Conservation (phyloP, 306 rosid species). For the Fagus sylvatica region DNA sequence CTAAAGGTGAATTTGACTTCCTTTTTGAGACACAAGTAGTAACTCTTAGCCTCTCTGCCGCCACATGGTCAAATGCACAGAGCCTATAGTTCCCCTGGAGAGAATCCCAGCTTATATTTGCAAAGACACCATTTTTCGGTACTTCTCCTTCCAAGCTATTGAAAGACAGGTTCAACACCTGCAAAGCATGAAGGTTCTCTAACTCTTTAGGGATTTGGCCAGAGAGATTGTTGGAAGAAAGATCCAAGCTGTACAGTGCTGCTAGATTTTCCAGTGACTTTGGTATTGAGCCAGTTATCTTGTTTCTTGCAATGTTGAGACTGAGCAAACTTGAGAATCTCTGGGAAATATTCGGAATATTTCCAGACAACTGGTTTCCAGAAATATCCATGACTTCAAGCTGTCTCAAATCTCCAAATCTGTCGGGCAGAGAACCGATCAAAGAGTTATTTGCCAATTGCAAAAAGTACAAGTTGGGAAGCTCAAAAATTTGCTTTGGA, state of each 20-base stretch:
- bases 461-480: slow-evolving; percentile 18
- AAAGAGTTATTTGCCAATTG: slow-evolving; percentile 25
- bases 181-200: slow-evolving; percentile 23
- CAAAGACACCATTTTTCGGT: slow-evolving; percentile 34
- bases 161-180: slow-evolving; percentile 39
- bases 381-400: slow-evolving; percentile 22
- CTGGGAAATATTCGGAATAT: slow-evolving; percentile 19
- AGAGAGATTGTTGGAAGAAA: slow-evolving; percentile 44
- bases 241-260: slow-evolving; percentile 34
- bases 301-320: slow-evolving; percentile 36
- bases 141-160: slow-evolving; percentile 46
- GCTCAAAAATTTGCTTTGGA: slow-evolving; percentile 36
- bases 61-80: slow-evolving; percentile 30
- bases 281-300: slow-evolving; percentile 37
- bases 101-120: slow-evolving; percentile 28
- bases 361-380: slow-evolving; percentile 30
- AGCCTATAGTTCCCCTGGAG: slow-evolving; percentile 37
- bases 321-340: slow-evolving; percentile 2
- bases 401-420: slow-evolving; percentile 30
- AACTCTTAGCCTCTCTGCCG: slow-evolving; percentile 20
- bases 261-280: slow-evolving; percentile 22
- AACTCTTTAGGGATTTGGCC: slow-evolving; percentile 37
- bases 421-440: slow-evolving; percentile 31
- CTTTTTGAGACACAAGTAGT: not conserved
- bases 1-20: not conserved